Percentiles rank a stretch among this genome's conserved stretches.
phyloP scores from a whole-genome alignment of 306 rosid genomes.

The Vigna hirtella region DNA sequence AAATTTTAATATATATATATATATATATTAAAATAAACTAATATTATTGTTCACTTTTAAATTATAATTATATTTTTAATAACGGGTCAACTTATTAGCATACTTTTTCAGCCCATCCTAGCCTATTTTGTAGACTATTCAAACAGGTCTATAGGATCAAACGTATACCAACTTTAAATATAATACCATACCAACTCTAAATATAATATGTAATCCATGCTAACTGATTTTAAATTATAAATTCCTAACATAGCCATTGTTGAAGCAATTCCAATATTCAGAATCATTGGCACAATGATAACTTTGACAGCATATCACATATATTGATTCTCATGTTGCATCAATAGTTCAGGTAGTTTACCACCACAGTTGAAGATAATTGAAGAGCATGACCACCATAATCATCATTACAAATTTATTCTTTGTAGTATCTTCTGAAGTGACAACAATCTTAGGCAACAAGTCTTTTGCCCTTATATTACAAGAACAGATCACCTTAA shows the following conservation, averaged over 20 bases:
- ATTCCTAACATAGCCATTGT: not conserved
- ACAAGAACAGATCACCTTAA: slow-evolving; percentile 31
- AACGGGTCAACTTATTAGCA: too few relatives aligned
- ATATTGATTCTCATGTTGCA: not conserved
- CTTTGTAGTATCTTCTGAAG: slow-evolving; percentile 31
- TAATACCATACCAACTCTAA: too few relatives aligned
- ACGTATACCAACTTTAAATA: too few relatives aligned
- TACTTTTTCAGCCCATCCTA: too few relatives aligned
- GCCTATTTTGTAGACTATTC: too few relatives aligned
- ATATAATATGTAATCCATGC: too few relatives aligned
- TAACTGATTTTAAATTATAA: too few relatives aligned
- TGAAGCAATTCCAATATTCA: slow-evolving; percentile 21
- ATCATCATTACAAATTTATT: slow-evolving; percentile 26
- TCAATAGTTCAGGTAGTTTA: slow-evolving; percentile 1
- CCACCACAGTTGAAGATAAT: slow-evolving; percentile 10
- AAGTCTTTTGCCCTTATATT: slow-evolving; percentile 22
- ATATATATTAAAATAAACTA: too few relatives aligned
- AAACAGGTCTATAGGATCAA: too few relatives aligned
- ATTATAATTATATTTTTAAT: too few relatives aligned
- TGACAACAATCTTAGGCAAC: slow-evolving; percentile 18
- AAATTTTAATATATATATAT: too few relatives aligned
- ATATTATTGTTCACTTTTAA: too few relatives aligned
- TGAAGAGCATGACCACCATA: slow-evolving; percentile 7
- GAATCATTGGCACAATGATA: not conserved
- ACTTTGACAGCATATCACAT: not conserved